Evolutionary conservation across 192 early-diverging fungal genomes (phyloP).

Genomic region (Coemansia sp.): DNA sequence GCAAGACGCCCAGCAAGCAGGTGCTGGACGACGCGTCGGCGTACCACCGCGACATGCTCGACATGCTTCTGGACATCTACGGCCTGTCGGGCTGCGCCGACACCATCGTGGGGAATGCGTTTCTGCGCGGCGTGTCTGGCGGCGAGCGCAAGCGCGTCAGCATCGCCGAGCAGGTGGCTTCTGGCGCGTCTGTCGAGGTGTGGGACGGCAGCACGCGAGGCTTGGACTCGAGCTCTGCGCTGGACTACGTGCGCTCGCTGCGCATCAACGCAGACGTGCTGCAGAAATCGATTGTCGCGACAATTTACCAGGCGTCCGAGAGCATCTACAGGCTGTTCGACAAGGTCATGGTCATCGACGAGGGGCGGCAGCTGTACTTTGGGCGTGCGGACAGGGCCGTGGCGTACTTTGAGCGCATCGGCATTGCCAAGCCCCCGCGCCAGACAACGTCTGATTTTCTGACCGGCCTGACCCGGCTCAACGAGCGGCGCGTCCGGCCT

Average conservation of each 20-base stretch:
- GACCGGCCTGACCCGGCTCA: constrained; percentile 59
- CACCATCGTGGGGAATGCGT: constrained; percentile 67
- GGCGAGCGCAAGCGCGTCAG: constrained; percentile 77
- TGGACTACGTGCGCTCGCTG: constrained; percentile 74
- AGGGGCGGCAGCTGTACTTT: constrained; percentile 57
- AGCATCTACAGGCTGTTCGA: constrained; percentile 64
- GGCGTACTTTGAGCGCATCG: constrained; percentile 53
- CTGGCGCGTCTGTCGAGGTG: constrained; percentile 58
- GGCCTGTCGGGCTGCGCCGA: constrained; percentile 52
- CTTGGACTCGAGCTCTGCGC: constrained; percentile 75
- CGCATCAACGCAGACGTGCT: constrained; percentile 70
- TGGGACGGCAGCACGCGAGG: constrained; percentile 75
- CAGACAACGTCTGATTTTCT: constrained; percentile 64
- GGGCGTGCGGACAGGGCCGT: constrained; percentile 53
- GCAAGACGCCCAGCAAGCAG: constrained; percentile 66
- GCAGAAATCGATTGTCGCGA: constrained; percentile 61
- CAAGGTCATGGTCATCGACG: constrained; percentile 53
- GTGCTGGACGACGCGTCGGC: constrained; percentile 66
- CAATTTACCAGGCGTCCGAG: constrained; percentile 73
- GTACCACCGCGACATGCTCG: constrained; percentile 53
- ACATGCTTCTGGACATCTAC: constrained; percentile 56
- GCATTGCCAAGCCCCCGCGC: constrained; percentile 54
- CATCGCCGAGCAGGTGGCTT: constrained; percentile 73
- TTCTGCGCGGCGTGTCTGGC: constrained; percentile 75
- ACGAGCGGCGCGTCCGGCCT: constrained; percentile 55